These are phyloP conservation scores for Floccularia luteovirens DNA, from an alignment of 768 basidiomycete genomes.

Conservation along the genomic window DNA sequence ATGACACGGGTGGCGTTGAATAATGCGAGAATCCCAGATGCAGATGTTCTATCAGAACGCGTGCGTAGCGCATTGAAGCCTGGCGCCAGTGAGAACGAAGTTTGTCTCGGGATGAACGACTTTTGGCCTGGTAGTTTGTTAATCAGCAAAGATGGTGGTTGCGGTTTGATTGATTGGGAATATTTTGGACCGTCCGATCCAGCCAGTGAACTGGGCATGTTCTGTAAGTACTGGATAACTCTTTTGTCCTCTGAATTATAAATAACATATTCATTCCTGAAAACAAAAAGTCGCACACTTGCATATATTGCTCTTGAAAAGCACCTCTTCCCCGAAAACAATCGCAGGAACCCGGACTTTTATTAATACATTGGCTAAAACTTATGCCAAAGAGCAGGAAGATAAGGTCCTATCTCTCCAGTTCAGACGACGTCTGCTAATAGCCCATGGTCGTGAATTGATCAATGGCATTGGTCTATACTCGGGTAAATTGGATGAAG, in stretches of 20 bases:
- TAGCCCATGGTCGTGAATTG: conserved; percentile 20
- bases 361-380: conserved; percentile 9
- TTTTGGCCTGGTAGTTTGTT: conserved; percentile 25
- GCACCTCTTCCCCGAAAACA: conserved; percentile 6
- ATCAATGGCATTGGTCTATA: conserved; percentile 17
- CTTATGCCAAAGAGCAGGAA: conserved; percentile 6
- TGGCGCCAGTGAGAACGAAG: conserved; percentile 6
- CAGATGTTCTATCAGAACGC: conserved; percentile 9
- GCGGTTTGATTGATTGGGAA: conserved; percentile 23
- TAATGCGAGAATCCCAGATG: conserved; percentile 6
- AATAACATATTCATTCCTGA: background rate
- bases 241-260: background rate
- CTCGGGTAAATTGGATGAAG: conserved; percentile 11
- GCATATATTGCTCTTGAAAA: conserved; percentile 14
- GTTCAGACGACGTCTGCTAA: conserved; percentile 13
- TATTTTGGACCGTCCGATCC: conserved; percentile 22
- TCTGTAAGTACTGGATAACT: conserved; percentile 13
- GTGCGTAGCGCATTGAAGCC: conserved; percentile 6
- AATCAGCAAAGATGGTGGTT: conserved; percentile 11
- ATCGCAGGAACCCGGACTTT: conserved; percentile 11
- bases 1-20: conserved; percentile 7
- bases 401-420: conserved; percentile 6
- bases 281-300: conserved; percentile 19
- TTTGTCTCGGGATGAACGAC: conserved; percentile 22
- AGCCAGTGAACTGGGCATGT: conserved; percentile 22